Evolutionary conservation across 805 yeast species (phyloP).

Genomic region (Ogataea pignaliae): DNA sequence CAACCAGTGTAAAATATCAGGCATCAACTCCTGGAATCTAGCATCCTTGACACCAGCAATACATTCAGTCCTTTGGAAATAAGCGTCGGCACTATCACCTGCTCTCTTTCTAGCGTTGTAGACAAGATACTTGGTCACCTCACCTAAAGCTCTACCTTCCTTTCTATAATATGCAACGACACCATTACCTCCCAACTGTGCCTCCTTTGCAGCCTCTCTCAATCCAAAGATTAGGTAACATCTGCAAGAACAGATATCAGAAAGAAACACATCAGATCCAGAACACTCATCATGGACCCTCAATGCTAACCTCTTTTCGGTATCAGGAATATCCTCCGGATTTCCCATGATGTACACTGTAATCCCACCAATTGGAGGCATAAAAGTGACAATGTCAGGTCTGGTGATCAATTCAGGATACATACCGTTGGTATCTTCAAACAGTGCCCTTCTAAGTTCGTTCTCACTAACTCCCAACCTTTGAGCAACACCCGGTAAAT

Average conservation of each 20-base stretch:
- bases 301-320: slow-evolving; percentile 46
- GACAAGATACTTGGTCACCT: slow-evolving; percentile 64
- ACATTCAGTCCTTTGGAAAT: slow-evolving; percentile 65
- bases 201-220: slow-evolving; percentile 64
- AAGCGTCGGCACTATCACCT: slow-evolving; percentile 65
- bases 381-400: slow-evolving; percentile 59
- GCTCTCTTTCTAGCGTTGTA: slow-evolving; percentile 68
- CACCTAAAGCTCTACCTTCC: slow-evolving; percentile 68
- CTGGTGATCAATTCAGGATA: slow-evolving; percentile 66
- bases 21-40: slow-evolving; percentile 70
- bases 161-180: slow-evolving; percentile 62
- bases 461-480: slow-evolving; percentile 54
- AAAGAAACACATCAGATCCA: slow-evolving; percentile 65
- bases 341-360: slow-evolving; percentile 66
- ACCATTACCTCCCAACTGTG: slow-evolving; percentile 63
- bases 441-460: slow-evolving; percentile 54
- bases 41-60: slow-evolving; percentile 72
- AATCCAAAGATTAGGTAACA: slow-evolving; percentile 65
- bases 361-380: slow-evolving; percentile 67
- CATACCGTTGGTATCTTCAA: slow-evolving; percentile 69
- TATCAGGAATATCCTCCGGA: slow-evolving; percentile 49
- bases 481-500: slow-evolving; percentile 63
- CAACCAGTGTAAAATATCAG: slow-evolving; percentile 62
- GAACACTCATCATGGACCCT: slow-evolving; percentile 69
- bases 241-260: slow-evolving; percentile 67